Percentiles rank a stretch among this genome's conserved stretches.
Conservation (phyloP, 192 early-diverging fungal species). For the Mortierella alpina region DNA sequence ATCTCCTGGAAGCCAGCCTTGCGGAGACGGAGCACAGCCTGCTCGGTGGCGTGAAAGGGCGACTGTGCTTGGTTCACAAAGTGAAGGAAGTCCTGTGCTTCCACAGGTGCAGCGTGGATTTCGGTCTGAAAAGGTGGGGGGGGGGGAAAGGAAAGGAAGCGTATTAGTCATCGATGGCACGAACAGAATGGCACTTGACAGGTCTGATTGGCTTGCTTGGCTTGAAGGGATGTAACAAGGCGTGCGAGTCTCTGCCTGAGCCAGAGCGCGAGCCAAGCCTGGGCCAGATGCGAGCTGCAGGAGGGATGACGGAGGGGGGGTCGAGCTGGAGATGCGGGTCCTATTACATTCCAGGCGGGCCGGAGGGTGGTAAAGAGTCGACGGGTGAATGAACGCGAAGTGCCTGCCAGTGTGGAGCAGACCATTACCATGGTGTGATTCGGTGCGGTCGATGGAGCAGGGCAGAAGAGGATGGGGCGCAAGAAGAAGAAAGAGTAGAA, state of each 20-base stretch:
- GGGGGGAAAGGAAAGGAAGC: neutral
- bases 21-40: conserved; percentile 74
- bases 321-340: too few relatives aligned
- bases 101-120: conserved; percentile 43
- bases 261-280: too few relatives aligned
- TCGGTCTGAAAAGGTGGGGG: conserved; percentile 40
- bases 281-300: too few relatives aligned
- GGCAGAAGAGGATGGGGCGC: too few relatives aligned
- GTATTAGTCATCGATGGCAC: neutral
- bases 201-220: neutral
- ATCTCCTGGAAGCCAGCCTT: conserved; percentile 89
- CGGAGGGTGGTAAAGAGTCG: too few relatives aligned
- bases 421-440: too few relatives aligned
- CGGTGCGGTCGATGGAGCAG: too few relatives aligned
- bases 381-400: too few relatives aligned
- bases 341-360: too few relatives aligned
- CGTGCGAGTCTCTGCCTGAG: too few relatives aligned
- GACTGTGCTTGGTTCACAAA: conserved; percentile 95
- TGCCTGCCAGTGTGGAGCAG: too few relatives aligned
- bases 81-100: conserved; percentile 75
- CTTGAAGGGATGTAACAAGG: neutral
- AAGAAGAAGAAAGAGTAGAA: neutral
- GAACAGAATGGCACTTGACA: neutral
- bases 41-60: conserved; percentile 96
- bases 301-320: too few relatives aligned